Conservation (phyloP, 768 basidiomycete genomes). For the Chalciporus pseudorubinellus region DNA sequence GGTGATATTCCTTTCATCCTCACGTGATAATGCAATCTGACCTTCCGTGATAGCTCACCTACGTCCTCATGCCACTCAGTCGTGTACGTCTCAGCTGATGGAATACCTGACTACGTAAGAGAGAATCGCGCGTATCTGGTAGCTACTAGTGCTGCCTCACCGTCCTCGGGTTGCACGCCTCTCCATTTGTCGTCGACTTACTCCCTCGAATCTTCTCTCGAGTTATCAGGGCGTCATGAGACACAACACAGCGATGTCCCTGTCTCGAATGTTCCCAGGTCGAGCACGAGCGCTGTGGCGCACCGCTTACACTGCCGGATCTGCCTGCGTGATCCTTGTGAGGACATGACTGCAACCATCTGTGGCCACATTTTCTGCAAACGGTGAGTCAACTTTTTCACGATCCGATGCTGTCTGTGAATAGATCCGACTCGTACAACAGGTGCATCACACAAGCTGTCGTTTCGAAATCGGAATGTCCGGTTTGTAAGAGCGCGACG, state of each 20-base stretch:
- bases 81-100: conserved; percentile 30
- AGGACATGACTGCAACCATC: conserved; percentile 55
- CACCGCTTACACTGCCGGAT: conserved; percentile 46
- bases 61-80: conserved; percentile 23
- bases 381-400: conserved; percentile 34
- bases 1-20: conserved; percentile 5
- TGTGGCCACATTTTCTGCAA: conserved; percentile 67
- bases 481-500: conserved; percentile 49
- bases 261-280: not conserved
- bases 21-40: not conserved
- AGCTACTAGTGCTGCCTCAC: conserved; percentile 28
- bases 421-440: not conserved
- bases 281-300: not conserved
- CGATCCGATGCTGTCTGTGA: not conserved
- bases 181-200: conserved; percentile 24
- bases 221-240: not conserved
- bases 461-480: conserved; percentile 46
- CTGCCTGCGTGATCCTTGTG: conserved; percentile 47
- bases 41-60: not conserved
- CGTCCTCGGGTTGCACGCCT: conserved; percentile 16
- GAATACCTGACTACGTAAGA: conserved; percentile 29
- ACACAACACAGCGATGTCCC: not conserved
- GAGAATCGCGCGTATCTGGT: conserved; percentile 32
- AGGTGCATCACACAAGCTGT: conserved; percentile 57
- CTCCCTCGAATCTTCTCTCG: conserved; percentile 26